Evolutionary conservation across 768 basidiomycete species (phyloP).

Genomic region (Xerocomus spinulosus): DNA sequence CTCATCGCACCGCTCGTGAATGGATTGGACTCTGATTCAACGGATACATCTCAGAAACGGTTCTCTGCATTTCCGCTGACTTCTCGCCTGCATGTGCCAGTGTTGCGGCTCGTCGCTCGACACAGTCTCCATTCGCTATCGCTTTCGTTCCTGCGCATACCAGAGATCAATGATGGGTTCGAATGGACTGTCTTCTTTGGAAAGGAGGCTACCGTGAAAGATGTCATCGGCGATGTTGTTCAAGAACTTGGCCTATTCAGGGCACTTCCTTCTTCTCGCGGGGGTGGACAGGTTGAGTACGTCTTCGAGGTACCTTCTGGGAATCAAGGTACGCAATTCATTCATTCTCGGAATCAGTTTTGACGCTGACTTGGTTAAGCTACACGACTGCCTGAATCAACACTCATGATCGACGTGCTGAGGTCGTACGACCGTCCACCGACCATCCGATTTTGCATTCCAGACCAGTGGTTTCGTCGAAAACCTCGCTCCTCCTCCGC

Average conservation of each 20-base stretch:
- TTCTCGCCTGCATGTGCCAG: conserved; percentile 60
- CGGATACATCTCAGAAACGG: conserved; percentile 39
- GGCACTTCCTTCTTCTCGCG: conserved; percentile 60
- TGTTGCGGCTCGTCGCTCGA: conserved; percentile 66
- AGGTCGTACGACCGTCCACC: conserved; percentile 8
- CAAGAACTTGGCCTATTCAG: conserved; percentile 70
- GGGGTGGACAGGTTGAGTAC: conserved; percentile 61
- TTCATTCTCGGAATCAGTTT: background rate
- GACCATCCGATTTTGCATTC: conserved; percentile 61
- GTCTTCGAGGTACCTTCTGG: conserved; percentile 59
- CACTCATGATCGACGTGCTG: conserved; percentile 13
- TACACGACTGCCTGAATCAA: conserved; percentile 9
- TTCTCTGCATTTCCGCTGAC: conserved; percentile 72
- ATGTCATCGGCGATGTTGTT: conserved; percentile 47
- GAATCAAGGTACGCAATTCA: conserved; percentile 43
- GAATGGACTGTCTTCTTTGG: conserved; percentile 63
- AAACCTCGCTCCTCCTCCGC: conserved; percentile 50
- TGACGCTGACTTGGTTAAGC: conserved; percentile 8
- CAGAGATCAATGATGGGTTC: conserved; percentile 74
- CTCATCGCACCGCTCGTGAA: conserved; percentile 52
- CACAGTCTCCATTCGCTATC: conserved; percentile 54
- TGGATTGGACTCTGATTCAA: conserved; percentile 30
- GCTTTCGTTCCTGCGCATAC: conserved; percentile 60
- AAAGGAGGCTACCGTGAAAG: conserved; percentile 48
- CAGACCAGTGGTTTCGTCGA: conserved; percentile 76